Evolutionary conservation across 75 land plant species (phyloP).

Genomic region (Larix kaempferi): DNA sequence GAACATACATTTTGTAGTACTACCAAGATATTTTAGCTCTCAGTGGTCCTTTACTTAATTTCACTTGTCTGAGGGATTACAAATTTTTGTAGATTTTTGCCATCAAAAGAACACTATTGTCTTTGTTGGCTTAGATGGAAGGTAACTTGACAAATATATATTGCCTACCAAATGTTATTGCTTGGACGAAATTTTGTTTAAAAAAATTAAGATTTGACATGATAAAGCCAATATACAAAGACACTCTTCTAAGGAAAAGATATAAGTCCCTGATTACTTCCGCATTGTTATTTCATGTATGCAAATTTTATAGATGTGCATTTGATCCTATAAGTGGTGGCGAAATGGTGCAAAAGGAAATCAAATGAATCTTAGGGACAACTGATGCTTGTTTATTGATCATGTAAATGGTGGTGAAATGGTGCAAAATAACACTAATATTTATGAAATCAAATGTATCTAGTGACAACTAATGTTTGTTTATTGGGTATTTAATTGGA

Average conservation of each 20-base stretch:
- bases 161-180: constrained; percentile 17
- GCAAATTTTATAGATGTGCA: constrained; percentile 76
- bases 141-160: no score
- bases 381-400: no score
- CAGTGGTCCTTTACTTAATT: no score
- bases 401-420: no score
- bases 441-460: no score
- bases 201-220: not conserved
- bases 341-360: constrained; percentile 57
- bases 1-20: constrained; percentile 21
- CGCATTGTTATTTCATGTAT: not conserved
- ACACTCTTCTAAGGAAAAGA: no score
- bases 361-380: constrained; percentile 12
- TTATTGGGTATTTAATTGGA: no score
- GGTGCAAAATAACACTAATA: no score
- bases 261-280: not conserved
- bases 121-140: no score
- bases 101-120: no score
- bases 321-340: no score
- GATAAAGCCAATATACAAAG: not conserved
- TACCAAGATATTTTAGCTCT: constrained; percentile 88
- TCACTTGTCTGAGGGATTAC: constrained; percentile 66
- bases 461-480: no score
- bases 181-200: not conserved
- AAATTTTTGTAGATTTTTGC: constrained; percentile 71